These are phyloP conservation scores for Pseudoneurospora amorphoporcata DNA, from an alignment of 495 filamentous ascomycete species.

Conservation along the genomic window DNA sequence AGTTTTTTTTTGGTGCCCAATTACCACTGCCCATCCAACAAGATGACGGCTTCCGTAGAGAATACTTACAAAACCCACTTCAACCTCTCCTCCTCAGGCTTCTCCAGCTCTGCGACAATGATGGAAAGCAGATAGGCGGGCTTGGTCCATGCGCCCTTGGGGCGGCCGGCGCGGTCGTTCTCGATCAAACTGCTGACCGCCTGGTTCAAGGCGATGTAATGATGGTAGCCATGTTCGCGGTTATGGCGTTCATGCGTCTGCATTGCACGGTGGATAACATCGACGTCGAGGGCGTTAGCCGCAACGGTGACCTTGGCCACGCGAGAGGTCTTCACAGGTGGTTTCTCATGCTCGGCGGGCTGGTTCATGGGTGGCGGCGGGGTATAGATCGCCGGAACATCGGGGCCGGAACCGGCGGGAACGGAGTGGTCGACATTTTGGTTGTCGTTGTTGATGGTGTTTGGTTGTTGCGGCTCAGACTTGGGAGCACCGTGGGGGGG, in stretches of 20 bases:
- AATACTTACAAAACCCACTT: conserved; percentile 40
- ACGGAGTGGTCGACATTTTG: background rate
- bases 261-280: conserved; percentile 16
- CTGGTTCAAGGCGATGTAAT: conserved; percentile 14
- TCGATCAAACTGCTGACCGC: conserved; percentile 17
- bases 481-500: background rate
- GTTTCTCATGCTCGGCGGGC: background rate
- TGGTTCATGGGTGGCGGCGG: background rate
- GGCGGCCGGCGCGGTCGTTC: conserved; percentile 10
- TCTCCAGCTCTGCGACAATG: conserved; percentile 38
- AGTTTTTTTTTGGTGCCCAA: background rate
- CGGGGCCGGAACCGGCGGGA: background rate
- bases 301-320: conserved; percentile 18
- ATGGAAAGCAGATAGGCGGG: conserved; percentile 38
- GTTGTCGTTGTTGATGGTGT: background rate
- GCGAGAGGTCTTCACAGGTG: background rate
- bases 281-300: conserved; percentile 14
- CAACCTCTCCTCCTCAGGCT: conserved; percentile 35
- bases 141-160: conserved; percentile 34
- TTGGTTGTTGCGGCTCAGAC: background rate
- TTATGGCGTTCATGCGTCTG: conserved; percentile 15
- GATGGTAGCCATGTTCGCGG: conserved; percentile 13
- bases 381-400: background rate
- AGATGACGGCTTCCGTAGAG: background rate
- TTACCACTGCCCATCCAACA: background rate